These are phyloP conservation scores for Carex myosuroides DNA, from an alignment of 176 grass and related monocot genomes.

Conservation along the genomic window DNA sequence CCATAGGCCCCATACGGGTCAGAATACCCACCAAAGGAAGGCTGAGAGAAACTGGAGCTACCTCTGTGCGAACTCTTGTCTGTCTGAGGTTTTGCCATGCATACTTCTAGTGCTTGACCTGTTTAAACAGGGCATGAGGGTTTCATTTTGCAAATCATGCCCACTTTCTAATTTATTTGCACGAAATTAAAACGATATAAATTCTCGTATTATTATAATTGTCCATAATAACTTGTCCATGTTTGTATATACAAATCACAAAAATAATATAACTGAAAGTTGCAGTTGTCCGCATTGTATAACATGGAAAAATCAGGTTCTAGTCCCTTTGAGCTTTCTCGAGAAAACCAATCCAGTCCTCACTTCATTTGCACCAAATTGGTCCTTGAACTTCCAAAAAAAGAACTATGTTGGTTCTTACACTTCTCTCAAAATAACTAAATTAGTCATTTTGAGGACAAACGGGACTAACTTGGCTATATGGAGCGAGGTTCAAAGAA, in stretches of 20 bases:
- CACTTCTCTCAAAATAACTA: background rate
- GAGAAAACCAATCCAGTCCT: background rate
- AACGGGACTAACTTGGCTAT: background rate
- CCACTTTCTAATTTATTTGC: background rate
- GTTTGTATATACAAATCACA: background rate
- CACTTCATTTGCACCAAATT: background rate
- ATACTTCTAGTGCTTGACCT: conserved; percentile 81
- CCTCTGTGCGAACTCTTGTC: conserved; percentile 63
- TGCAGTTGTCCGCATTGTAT: background rate
- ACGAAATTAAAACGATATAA: background rate
- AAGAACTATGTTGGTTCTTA: background rate
- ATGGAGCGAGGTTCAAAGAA: background rate
- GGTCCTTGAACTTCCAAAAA: background rate
- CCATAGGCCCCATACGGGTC: conserved; percentile 90
- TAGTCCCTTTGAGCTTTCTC: background rate
- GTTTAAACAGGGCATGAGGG: background rate
- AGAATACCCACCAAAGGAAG: conserved; percentile 55
- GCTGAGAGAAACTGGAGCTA: conserved; percentile 50
- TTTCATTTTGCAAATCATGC: background rate
- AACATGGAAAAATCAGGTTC: background rate
- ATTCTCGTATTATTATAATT: background rate
- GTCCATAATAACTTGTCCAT: background rate
- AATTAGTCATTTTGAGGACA: background rate
- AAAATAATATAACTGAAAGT: background rate
- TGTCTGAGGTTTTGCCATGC: conserved; percentile 82